Base-by-base conservation (phyloP, 805 yeast species). In the Cyberlindnera subsufficiens region DNA sequence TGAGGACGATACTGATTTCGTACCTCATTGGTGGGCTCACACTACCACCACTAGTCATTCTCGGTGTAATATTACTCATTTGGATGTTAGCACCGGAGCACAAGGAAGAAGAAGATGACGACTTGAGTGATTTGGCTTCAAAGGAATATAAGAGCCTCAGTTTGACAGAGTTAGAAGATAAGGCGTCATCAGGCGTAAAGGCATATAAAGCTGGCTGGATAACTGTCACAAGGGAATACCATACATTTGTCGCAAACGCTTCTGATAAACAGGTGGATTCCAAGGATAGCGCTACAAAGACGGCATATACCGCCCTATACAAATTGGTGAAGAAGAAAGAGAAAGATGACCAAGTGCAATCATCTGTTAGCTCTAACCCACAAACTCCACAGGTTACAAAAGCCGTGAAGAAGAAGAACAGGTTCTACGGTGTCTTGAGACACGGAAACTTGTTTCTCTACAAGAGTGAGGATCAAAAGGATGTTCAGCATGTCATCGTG, bases 381-480 rank as follows among this genome's bases (percentile, higher is more conserved):
- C 32, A 45, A 14, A 44, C 44, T 15, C 19, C 44, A 29, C 40
- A 38, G 7, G 61, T 61, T 42, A 55, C 39, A 5, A 40, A 66
- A 44, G 49, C 63, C 5, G 61, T 64, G 9, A 63, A 74, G 46
- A 72, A 68, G 51, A 80, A 77, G 54, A 86, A 82, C 55, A 66
- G 79, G 34, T 85, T 71, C 56, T 85, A 65, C 59, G 90, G 82
- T 1, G 79, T 86, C 0, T 66, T 89, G 40, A 83, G 86, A 54
- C 96, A 90, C 55, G 96, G 96, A 0, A 89, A 89, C 56, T 64
- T 93, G 42, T 87, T 90, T 56, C 67, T 93, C n/a, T 91, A 86
- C 64, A 77, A 78, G 46, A 87, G 85, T 56, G 84, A 82, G 46
- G 67, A 69, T 38, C 71, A 78, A 58, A 73, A 70, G 55, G 79